Evolutionary conservation across 2,329 filamentous ascomycete species (phyloP), one percentile per base, ranked within the genome.

Genomic region (Monilinia polystroma): DNA sequence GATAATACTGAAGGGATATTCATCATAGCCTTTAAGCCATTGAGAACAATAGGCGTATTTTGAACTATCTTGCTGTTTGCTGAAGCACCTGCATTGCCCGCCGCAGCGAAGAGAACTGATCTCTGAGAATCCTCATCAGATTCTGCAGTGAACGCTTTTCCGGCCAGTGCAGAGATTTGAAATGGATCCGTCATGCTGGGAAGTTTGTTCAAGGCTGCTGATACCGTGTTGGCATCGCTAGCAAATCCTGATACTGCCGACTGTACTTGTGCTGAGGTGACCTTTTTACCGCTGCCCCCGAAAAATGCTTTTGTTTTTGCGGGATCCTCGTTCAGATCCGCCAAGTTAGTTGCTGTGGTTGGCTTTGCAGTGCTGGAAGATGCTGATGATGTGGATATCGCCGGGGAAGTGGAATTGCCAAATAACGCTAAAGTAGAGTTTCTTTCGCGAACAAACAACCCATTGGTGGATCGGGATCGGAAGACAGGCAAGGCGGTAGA

Each of bases 21-120:
- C 70, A 70, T 67, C 20, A 74, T 74, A 32, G 52, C 64, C 38
- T 67, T 69, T 41, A 74, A 58, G 3, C 72, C 72, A 10, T 60
- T 62, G 10, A 74, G 57, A 47, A 74, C 73, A 8, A 67, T 56
- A 4, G 73, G 73, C 0, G 72, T 74, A 10, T 71, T 72, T 63
- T 71, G 67, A n/a, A 73, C 68, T 41, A 74, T 74, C 63, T 72
- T 70, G n/a, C 58, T 41, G 35, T 74, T 73, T n/a, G 70, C 58
- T 6, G 67, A 47, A 23, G 49, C 62, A 7, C 70, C 73, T 29
- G 69, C 69, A 49, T 55, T 68, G 20, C 71, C 72, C 38, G 70
- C 71, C 14, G 72, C 73, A 3, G 71, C 65, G 29, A 56, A 51
- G 4, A 74, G 69, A 18, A 73, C 70, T 7, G 70, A 59, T 54